Evolutionary conservation across 2,329 filamentous ascomycete species (phyloP).

Genomic region (Metarhizium humberi): DNA sequence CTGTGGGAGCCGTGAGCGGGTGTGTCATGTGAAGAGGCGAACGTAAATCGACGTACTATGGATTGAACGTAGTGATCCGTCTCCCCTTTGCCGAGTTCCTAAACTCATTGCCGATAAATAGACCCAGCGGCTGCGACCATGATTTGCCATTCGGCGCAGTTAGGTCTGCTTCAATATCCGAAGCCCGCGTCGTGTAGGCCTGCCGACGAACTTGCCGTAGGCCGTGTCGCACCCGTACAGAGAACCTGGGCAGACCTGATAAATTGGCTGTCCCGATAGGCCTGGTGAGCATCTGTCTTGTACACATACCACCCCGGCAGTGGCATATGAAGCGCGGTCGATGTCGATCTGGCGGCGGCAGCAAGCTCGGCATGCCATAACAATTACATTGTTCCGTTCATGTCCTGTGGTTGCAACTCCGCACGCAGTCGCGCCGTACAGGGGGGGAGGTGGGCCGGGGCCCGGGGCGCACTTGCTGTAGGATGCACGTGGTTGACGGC

Average conservation of each 20-base stretch:
- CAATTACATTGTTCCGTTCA: too few relatives aligned
- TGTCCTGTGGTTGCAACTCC: too few relatives aligned
- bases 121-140: conserved; percentile 64
- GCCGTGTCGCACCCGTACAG: not conserved
- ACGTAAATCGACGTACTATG: conserved; percentile 39
- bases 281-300: not conserved
- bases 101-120: conserved; percentile 80
- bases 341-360: too few relatives aligned
- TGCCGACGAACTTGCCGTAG: not conserved
- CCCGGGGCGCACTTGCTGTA: too few relatives aligned
- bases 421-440: too few relatives aligned
- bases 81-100: conserved; percentile 56
- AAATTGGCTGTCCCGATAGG: not conserved
- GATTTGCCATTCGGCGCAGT: conserved; percentile 67
- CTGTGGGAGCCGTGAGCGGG: not conserved
- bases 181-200: not conserved
- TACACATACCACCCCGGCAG: not conserved
- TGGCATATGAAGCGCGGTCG: too few relatives aligned
- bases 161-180: conserved; percentile 41
- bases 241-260: not conserved
- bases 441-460: too few relatives aligned
- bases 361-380: too few relatives aligned
- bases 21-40: not conserved
- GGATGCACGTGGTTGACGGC: too few relatives aligned
- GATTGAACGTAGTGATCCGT: conserved; percentile 60